Base-by-base conservation (phyloP, 139 green algal genomes). In the Chlorella ohadii region DNA sequence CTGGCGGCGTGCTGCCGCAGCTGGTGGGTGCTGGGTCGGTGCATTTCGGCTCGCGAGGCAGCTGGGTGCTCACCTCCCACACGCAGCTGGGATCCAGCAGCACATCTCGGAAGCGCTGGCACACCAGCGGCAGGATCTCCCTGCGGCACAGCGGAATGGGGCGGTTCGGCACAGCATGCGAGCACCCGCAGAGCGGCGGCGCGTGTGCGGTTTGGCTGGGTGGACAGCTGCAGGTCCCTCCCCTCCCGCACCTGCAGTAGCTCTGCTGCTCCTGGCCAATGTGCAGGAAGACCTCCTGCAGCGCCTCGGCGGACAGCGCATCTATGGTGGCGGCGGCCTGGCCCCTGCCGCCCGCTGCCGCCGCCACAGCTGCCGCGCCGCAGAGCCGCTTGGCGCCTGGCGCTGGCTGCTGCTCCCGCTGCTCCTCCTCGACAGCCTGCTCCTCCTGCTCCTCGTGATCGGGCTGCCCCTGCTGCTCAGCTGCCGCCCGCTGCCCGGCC, bases 91-190 rank as follows among this genome's bases (percentile, higher is more conserved):
- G 68, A 36, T 79, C 23, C 55, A 38, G 80, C 80, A 85, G 80
- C 51, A 79, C 56, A 3, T 79, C 80, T 0, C 80, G 51, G 28
- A 85, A 85, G 31, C 80, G 68, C 56, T 72, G 72, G 68, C 80
- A 85, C 34, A 85, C 80, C 38, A 85, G 80, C 3, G 80, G 80
- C 68, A 85, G 28, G 19, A 85, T 61, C 38, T 85, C 80, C 57
- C 80, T 79, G 68, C 80, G 38, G 6, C 3, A 6, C 0, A 31
- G 17, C 27, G 28, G 0, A 7, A 13, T 9, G 2, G 51, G 51
- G 51, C 12, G 12, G 12, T 22, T 59, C 12, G 15, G 51, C 22
- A 13, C 51, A 13, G 51, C 51, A 59, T 13, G 51, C 51, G 15
- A 59, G 51, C 51, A 59, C 51, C 51, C 51, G 51, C 51, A 6